Evolutionary conservation across 2,329 filamentous ascomycete genomes (phyloP).

Genomic region (Penicillium sp.): DNA sequence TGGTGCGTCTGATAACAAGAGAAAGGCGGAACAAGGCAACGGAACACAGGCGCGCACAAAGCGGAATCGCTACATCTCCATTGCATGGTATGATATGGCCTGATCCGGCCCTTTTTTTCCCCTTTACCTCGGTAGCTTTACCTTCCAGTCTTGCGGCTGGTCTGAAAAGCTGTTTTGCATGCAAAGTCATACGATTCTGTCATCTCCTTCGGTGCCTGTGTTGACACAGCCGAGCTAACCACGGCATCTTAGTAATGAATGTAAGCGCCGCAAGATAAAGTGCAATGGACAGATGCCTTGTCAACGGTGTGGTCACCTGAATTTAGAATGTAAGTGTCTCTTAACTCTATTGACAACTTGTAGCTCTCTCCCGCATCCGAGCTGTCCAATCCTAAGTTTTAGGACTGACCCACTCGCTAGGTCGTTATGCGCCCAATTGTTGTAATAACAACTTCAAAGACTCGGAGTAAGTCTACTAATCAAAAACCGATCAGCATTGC

Average conservation of each 20-base stretch:
- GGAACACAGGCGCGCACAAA: conserved; percentile 57
- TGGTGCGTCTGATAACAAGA: conserved; percentile 35
- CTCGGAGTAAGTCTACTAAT: conserved; percentile 58
- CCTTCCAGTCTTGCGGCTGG: not conserved
- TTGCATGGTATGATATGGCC: conserved; percentile 56
- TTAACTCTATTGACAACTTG: not conserved
- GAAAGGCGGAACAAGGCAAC: conserved; percentile 44
- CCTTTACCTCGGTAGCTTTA: not conserved
- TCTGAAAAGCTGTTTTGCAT: not conserved
- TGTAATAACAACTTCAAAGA: conserved; percentile 81
- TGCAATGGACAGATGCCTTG: conserved; percentile 66
- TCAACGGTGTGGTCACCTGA: conserved; percentile 63
- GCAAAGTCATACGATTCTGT: conserved; percentile 8
- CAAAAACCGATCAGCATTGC: not conserved
- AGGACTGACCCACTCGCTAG: conserved; percentile 23
- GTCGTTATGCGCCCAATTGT: conserved; percentile 65
- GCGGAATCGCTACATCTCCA: conserved; percentile 66
- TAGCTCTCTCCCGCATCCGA: not conserved
- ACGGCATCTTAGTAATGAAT: conserved; percentile 54
- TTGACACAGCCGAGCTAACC: conserved; percentile 9
- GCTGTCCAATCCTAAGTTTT: not conserved
- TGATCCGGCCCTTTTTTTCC: conserved; percentile 12
- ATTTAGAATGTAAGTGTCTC: conserved; percentile 52
- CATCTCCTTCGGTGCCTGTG: not conserved
- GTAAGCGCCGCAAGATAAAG: conserved; percentile 66